Evolutionary conservation across 2,329 filamentous ascomycete genomes (phyloP).

Genomic region (Xylariaceae sp.): DNA sequence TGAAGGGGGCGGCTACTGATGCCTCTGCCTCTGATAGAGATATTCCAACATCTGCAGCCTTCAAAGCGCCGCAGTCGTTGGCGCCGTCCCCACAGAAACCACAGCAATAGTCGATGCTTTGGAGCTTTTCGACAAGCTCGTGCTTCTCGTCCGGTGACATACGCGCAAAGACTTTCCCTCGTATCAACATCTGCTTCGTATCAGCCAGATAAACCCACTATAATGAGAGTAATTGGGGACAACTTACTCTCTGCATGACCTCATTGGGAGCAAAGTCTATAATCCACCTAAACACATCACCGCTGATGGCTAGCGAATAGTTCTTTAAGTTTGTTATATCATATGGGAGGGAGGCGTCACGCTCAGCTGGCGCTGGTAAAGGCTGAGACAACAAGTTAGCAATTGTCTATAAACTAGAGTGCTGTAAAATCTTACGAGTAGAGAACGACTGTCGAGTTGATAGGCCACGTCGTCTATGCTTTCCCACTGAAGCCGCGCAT

Average conservation of each 20-base stretch:
- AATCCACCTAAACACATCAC: slow-evolving; percentile 95
- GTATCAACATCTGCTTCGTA: slow-evolving; percentile 73
- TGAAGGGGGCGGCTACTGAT: slow-evolving; percentile 96
- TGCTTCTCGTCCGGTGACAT: slow-evolving; percentile 99
- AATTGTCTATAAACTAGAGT: background rate
- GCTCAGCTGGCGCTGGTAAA: slow-evolving; percentile 63
- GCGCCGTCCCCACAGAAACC: slow-evolving; percentile 97
- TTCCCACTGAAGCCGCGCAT: slow-evolving; percentile 79
- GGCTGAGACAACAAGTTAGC: slow-evolving; percentile 46
- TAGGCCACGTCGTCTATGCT: slow-evolving; percentile 85
- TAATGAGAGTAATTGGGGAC: background rate
- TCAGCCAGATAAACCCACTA: slow-evolving; percentile 9
- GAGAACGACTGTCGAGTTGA: slow-evolving; percentile 71
- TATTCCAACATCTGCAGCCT: slow-evolving; percentile 95
- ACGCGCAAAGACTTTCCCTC: slow-evolving; percentile 88
- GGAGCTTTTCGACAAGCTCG: slow-evolving; percentile 93
- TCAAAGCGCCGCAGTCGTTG: slow-evolving; percentile 94
- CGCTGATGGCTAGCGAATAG: slow-evolving; percentile 84
- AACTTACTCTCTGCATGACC: slow-evolving; percentile 63
- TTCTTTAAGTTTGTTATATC: slow-evolving; percentile 77
- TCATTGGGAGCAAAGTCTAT: slow-evolving; percentile 84
- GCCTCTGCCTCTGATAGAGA: slow-evolving; percentile 96
- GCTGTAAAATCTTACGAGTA: slow-evolving; percentile 51
- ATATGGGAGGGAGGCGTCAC: slow-evolving; percentile 80
- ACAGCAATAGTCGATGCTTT: slow-evolving; percentile 90